phyloP scores from a whole-genome alignment of 768 basidiomycete genomes.

The Leucosporidium scottii region DNA sequence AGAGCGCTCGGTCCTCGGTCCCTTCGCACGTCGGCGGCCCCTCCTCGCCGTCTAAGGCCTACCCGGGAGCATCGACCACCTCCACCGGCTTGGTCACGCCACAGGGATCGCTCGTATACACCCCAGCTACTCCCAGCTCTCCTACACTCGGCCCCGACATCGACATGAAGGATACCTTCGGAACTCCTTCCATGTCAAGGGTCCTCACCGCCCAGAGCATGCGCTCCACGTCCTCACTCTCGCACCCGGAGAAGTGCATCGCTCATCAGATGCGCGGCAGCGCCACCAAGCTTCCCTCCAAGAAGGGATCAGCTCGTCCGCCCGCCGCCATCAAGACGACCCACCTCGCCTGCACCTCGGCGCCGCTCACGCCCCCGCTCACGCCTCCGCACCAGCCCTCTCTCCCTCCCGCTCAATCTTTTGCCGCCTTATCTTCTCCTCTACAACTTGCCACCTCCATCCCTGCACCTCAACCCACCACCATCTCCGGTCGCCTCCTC shows the following conservation, averaged over 20 bases:
- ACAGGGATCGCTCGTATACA: too few species aligned
- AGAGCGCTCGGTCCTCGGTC: too few species aligned
- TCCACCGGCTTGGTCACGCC: too few species aligned
- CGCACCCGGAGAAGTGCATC: not conserved
- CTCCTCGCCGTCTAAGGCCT: too few species aligned
- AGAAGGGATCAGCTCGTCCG: constrained; percentile 1
- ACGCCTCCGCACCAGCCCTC: constrained; percentile 19
- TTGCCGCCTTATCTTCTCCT: not conserved
- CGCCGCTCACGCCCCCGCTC: constrained; percentile 31
- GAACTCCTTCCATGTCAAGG: constrained; percentile 13
- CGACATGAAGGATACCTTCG: constrained; percentile 25
- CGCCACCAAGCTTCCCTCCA: constrained; percentile 8
- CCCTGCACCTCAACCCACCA: constrained; percentile 9
- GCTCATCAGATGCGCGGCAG: not conserved
- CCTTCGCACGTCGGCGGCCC: too few species aligned
- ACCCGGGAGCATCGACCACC: too few species aligned
- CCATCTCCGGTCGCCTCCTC: constrained; percentile 23
- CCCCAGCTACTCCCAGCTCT: not conserved
- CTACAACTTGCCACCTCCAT: not conserved
- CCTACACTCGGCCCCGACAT: not conserved
- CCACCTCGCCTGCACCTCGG: constrained; percentile 6
- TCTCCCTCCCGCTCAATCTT: not conserved
- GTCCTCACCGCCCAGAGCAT: not conserved
- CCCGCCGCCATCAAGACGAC: constrained; percentile 6
- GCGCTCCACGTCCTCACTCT: not conserved